Evolutionary conservation across 2,329 filamentous ascomycete species (phyloP).

Genomic region (Onygena corvina): DNA sequence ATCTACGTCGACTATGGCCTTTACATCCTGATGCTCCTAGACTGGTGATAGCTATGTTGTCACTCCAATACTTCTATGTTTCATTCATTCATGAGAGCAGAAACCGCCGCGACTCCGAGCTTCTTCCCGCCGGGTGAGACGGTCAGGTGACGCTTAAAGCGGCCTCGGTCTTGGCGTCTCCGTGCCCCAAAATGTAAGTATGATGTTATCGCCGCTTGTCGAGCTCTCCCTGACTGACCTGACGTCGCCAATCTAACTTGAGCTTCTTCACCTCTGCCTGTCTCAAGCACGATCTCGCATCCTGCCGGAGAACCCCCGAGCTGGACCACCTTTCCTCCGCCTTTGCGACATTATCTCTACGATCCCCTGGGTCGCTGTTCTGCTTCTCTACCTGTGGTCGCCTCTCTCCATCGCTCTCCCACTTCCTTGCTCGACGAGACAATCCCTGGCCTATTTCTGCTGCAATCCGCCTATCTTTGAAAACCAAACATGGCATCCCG

Average conservation of each 20-base stretch:
- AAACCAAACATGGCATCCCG: slow-evolving; percentile 53
- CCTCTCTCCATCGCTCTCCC: background rate
- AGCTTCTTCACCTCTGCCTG: background rate
- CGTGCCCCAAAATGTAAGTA: background rate
- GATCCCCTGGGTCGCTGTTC: background rate
- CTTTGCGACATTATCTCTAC: background rate
- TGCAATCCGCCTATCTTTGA: background rate
- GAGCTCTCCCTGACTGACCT: no score
- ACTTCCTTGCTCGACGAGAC: background rate
- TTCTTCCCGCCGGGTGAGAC: background rate
- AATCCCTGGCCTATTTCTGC: background rate
- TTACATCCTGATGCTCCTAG: no score
- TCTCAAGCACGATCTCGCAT: background rate
- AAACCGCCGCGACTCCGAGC: no score
- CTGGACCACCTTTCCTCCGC: background rate
- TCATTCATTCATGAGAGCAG: background rate
- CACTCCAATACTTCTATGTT: background rate
- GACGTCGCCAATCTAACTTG: background rate
- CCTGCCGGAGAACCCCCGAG: background rate
- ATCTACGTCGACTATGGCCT: no score
- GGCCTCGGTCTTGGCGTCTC: background rate
- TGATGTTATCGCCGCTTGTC: slow-evolving; percentile 4
- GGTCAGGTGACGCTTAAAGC: background rate
- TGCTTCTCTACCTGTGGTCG: background rate
- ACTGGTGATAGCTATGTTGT: no score